Conservation (phyloP, 768 basidiomycete genomes). For the Hygrocybe coccinea region DNA sequence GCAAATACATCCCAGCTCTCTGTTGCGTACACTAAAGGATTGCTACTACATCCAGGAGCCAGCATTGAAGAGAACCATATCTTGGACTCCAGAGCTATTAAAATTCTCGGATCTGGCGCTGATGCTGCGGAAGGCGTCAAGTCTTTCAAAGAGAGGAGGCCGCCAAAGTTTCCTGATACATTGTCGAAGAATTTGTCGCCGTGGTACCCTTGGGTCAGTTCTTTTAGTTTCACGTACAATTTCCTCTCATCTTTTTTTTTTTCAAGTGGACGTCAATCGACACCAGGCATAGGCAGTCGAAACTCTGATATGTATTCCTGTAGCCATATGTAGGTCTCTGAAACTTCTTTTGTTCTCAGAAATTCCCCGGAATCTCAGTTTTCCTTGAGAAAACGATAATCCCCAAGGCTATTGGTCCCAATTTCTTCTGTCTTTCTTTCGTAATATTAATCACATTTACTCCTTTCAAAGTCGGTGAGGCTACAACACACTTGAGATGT, state of each 20-base stretch:
- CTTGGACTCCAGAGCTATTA: slow-evolving; percentile 46
- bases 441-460: too few species aligned
- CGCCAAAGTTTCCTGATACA: slow-evolving; percentile 42
- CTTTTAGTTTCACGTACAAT: not conserved
- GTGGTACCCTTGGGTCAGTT: slow-evolving; percentile 52
- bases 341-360: not conserved
- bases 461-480: too few species aligned
- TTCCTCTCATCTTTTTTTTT: not conserved
- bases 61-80: slow-evolving; percentile 52
- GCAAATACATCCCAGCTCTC: slow-evolving; percentile 48
- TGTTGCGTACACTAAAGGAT: slow-evolving; percentile 47
- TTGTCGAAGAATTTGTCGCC: slow-evolving; percentile 36
- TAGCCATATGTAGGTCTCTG: not conserved
- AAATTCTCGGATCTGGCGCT: slow-evolving; percentile 31
- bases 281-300: slow-evolving; percentile 31
- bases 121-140: slow-evolving; percentile 46
- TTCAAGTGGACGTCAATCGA: slow-evolving; percentile 37
- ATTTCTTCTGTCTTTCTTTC: too few species aligned
- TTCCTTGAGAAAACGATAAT: too few species aligned
- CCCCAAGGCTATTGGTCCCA: too few species aligned
- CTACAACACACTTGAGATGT: too few species aligned
- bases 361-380: too few species aligned
- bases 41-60: slow-evolving; percentile 47
- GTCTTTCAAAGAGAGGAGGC: slow-evolving; percentile 46
- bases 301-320: slow-evolving; percentile 23